Evolutionary conservation across 768 basidiomycete genomes (phyloP).

Genomic region (Agaricus blazei): DNA sequence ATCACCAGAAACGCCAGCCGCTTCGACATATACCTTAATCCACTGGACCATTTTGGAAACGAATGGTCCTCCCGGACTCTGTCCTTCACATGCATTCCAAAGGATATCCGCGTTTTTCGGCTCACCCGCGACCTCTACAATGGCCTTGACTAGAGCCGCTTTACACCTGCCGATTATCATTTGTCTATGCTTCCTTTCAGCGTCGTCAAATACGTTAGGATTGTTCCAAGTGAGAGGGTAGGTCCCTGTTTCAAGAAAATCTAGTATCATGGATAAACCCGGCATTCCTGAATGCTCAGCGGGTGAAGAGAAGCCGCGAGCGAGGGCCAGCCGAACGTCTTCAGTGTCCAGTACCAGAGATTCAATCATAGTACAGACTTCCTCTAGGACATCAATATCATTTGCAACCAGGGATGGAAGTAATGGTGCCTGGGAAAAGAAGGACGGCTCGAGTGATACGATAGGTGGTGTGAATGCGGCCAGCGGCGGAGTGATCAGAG

Average conservation of each 20-base stretch:
- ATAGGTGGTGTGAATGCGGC: conserved; percentile 57
- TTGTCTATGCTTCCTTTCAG: conserved; percentile 54
- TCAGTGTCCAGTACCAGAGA: conserved; percentile 75
- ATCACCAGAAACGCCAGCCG: conserved; percentile 27
- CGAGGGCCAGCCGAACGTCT: conserved; percentile 67
- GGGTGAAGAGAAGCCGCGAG: conserved; percentile 56
- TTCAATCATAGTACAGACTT: conserved; percentile 72
- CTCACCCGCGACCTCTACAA: conserved; percentile 83
- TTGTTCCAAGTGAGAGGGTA: conserved; percentile 63
- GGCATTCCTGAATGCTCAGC: conserved; percentile 50
- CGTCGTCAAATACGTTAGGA: conserved; percentile 30
- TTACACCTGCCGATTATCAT: conserved; percentile 80
- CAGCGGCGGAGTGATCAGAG: conserved; percentile 55
- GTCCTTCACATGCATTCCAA: conserved; percentile 61
- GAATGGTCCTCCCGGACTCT: conserved; percentile 62
- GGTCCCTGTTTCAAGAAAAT: conserved; percentile 69
- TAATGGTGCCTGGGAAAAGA: conserved; percentile 26
- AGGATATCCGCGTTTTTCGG: conserved; percentile 72
- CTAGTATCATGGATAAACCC: conserved; percentile 58
- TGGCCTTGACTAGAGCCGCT: conserved; percentile 77
- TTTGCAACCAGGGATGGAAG: conserved; percentile 41
- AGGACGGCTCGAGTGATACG: conserved; percentile 27
- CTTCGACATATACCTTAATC: conserved; percentile 55
- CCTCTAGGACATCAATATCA: conserved; percentile 71
- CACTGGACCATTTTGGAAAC: conserved; percentile 71